These are phyloP conservation scores for Kitagawia praeruptora DNA, from an alignment of 129 eudicot genomes.

Conservation along the genomic window DNA sequence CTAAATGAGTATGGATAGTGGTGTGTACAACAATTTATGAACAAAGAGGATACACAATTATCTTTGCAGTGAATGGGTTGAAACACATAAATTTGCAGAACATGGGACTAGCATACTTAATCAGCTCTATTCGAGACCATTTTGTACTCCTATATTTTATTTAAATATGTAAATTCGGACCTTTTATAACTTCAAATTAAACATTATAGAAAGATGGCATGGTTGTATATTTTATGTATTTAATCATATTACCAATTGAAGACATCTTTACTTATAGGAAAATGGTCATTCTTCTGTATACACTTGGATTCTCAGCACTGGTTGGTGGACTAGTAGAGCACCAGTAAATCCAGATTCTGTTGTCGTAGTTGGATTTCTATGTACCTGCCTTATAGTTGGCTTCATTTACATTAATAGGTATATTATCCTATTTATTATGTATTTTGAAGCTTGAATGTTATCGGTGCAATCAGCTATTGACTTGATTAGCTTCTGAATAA, in stretches of 20 bases:
- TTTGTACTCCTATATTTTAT: neutral
- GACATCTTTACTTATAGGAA: conserved; percentile 34
- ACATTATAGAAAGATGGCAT: neutral
- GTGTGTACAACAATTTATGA: neutral
- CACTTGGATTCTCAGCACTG: conserved; percentile 93
- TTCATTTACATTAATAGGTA: conserved; percentile 83
- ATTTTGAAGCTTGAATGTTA: neutral
- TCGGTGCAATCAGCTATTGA: neutral
- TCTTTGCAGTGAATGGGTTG: neutral
- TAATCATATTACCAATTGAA: neutral
- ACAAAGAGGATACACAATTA: neutral
- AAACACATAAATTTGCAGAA: neutral
- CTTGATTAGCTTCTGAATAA: neutral
- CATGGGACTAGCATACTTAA: neutral
- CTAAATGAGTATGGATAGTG: neutral
- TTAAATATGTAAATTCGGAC: neutral
- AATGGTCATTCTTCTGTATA: conserved; percentile 85
- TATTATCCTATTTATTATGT: neutral
- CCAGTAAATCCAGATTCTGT: conserved; percentile 87
- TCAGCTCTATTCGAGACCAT: neutral
- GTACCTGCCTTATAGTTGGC: conserved; percentile 59
- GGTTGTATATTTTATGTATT: neutral
- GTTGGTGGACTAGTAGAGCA: conserved; percentile 88
- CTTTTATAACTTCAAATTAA: neutral
- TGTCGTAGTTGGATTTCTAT: conserved; percentile 54